Evolutionary conservation across 257 asterid species (phyloP), one percentile per base, ranked within the genome.

Genomic region (Solanum chilense): DNA sequence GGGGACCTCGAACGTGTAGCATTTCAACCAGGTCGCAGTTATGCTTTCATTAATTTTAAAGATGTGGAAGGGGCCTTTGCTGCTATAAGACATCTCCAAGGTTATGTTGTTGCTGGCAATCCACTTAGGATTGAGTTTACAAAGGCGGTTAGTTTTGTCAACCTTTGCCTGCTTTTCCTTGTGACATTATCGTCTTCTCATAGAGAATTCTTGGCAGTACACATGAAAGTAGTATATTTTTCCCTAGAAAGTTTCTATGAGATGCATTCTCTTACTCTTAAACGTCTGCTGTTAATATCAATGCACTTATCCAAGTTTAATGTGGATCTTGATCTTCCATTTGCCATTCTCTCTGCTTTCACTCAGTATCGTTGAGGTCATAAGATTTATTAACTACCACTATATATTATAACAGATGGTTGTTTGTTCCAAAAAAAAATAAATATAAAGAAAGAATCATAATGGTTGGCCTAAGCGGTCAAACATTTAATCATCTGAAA

Each of bases 81-180:
- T 88, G 99, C 99, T 23, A 87, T 95, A n/a, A 92, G 91, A 87
- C 97, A 93, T 91, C 99, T 96, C 90, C 96, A 95, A 91, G 99
- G 98, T 76, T 96, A 90, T 91, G 91, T 70, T 89, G 73, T 96
- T 86, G 98, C 90, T 88, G 99, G 98, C 92, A 93, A 93, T 90
- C 92, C 98, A 20, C 93, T 96, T 94, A 96, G 90, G 90, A 93
- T 96, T 92, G 98, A 96, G 93, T 96, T 94, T 93, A 91, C 99
- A 62, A 96, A 95, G 98, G 96, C 96, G 99, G 99, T 96, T 96
- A 96, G 99, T 96, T 89, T 91, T 92, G 98, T 91, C 90, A 80
- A 90, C 91, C 92, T 94, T 93, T 89, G 93, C 91, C 92, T 91
- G 87, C 85, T 91, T 91, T 90, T 89, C 88, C 91, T 93, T 84